These are phyloP conservation scores for Tillandsia fasciculata DNA, from an alignment of 176 grass and related monocot species.

Conservation along the genomic window DNA sequence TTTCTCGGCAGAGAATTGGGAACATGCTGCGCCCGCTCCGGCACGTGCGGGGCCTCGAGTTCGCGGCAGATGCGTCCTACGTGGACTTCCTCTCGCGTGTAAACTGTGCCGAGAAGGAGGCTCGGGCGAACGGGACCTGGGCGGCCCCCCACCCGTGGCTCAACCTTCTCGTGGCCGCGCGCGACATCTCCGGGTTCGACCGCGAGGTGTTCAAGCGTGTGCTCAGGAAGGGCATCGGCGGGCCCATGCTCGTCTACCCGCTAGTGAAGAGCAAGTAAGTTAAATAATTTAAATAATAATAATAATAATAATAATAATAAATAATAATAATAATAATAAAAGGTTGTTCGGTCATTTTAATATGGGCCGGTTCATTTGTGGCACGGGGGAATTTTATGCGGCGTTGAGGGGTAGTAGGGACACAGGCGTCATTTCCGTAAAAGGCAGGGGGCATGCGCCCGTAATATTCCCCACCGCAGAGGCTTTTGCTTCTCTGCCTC, in stretches of 20 bases:
- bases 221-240: conserved; percentile 64
- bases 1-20: conserved; percentile 12
- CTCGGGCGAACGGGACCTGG: conserved; percentile 78
- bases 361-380: conserved; percentile 15
- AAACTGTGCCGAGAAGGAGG: conserved; percentile 64
- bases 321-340: background rate
- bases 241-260: conserved; percentile 94
- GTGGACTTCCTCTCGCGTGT: conserved; percentile 86
- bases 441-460: background rate
- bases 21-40: conserved; percentile 45
- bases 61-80: conserved; percentile 51
- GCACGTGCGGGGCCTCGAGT: conserved; percentile 71
- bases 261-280: conserved; percentile 79
- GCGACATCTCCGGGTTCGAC: conserved; percentile 54
- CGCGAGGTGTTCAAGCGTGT: conserved; percentile 44
- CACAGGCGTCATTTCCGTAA: background rate
- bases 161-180: conserved; percentile 71
- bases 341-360: background rate
- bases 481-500: no score
- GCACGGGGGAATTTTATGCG: no score
- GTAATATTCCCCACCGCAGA: no score
- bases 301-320: background rate
- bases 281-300: no score
- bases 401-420: no score
- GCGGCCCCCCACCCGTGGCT: conserved; percentile 84